These are phyloP conservation scores for Venturia oleaginea DNA, from an alignment of 2,329 filamentous ascomycete genomes.

Conservation along the genomic window DNA sequence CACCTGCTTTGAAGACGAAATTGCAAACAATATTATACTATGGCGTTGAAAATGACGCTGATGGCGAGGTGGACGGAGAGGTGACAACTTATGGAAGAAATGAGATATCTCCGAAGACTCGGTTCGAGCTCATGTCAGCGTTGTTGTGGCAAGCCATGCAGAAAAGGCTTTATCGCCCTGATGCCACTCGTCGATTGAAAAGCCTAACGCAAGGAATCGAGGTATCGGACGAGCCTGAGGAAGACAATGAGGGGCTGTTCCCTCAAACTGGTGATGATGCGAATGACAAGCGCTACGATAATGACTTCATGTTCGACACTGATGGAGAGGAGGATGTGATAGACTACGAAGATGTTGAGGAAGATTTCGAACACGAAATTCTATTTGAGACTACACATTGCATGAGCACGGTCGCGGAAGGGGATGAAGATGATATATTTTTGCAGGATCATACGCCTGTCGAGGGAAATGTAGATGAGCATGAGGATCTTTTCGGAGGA, in stretches of 20 bases:
- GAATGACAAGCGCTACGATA: neutral
- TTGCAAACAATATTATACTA: neutral
- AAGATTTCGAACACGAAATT: neutral
- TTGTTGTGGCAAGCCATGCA: constrained; percentile 7
- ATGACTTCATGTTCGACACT: constrained; percentile 9
- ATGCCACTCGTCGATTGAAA: constrained; percentile 2
- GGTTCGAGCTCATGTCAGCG: neutral
- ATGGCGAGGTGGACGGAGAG: neutral
- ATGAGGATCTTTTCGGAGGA: neutral
- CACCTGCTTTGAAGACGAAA: constrained; percentile 15
- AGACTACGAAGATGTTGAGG: neutral
- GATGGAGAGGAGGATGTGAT: neutral
- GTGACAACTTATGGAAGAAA: too few species aligned
- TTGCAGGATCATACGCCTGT: neutral
- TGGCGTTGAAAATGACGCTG: neutral
- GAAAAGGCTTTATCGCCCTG: neutral
- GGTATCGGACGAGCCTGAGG: neutral
- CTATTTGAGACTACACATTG: neutral
- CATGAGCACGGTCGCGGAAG: neutral
- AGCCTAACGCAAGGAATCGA: neutral
- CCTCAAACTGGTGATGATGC: neutral
- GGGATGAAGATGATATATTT: neutral
- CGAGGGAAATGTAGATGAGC: neutral
- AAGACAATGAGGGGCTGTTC: constrained; percentile 1
- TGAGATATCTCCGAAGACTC: neutral